Conservation (phyloP, 73 alveolate genomes). For the Paramecium tetraurelia region DNA sequence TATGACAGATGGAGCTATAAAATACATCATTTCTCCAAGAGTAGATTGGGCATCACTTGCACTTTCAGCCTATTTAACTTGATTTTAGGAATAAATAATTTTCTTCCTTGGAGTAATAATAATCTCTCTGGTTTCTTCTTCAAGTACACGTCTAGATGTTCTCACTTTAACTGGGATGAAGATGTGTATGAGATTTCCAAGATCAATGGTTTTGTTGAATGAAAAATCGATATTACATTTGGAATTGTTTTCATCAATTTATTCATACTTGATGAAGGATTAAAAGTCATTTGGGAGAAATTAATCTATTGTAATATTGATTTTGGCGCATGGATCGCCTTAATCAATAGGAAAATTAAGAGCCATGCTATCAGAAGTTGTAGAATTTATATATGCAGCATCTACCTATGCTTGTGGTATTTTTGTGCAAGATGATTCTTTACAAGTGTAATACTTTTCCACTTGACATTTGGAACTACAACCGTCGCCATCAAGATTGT, state of each 20-base stretch:
- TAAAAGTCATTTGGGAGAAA: background rate
- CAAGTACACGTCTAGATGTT: background rate
- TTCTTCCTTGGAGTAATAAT: background rate
- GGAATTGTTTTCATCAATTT: background rate
- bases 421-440: background rate
- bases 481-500: background rate
- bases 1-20: background rate
- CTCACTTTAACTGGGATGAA: background rate
- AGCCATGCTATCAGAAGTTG: background rate
- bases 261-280: background rate
- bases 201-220: background rate
- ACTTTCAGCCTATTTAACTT: slow-evolving; percentile 12
- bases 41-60: background rate
- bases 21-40: background rate
- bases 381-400: background rate
- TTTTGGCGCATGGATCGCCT: background rate
- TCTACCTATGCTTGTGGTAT: background rate
- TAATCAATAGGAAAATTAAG: background rate
- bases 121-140: background rate
- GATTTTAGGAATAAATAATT: background rate
- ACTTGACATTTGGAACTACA: background rate
- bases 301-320: background rate
- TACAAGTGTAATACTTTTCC: background rate
- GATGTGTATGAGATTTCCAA: background rate
- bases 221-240: background rate